Base-by-base conservation (phyloP, 495 filamentous ascomycete genomes). In the Parathielavia hyrcaniae region DNA sequence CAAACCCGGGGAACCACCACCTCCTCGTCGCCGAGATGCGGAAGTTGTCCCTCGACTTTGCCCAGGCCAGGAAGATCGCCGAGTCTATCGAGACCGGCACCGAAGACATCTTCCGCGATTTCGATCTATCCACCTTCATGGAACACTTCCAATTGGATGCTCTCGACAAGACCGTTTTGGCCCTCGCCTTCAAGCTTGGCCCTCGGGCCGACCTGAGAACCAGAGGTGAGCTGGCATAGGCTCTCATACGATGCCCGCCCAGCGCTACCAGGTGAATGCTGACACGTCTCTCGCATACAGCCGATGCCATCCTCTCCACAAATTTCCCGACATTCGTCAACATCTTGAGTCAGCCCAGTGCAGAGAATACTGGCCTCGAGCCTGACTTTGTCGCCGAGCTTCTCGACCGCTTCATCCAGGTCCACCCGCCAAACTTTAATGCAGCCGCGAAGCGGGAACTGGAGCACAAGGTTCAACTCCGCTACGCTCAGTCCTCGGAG, bases 71-170 rank as follows among this genome's bases (percentile, higher is more conserved):
- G 57, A 92, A 88, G 66, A 95, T 99, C 62, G 91, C 91, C 54
- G 90, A 97, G 69, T 88, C 90, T 16, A 86, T 99, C 61, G 91
- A 96, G 69, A 83, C 83, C 1, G 85, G 85, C 17, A 79, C 76
- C 61, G 90, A 90, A 57, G 90, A 97, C 62, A 83, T 96, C 30
- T 96, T 96, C 72, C 85, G 87, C 44, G 91, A 97, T 66, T 96
- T 97, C 62, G 91, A 97, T 66, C 79, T 97, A 12, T 87, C 89
- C 5, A 88, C 85, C 5, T 97, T 99, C 64, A 81, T 96, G 77
- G 87, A 91, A 52, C 90, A 96, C 67, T 97, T 97, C 77, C 87
- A 90, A 60, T 78, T 99, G 36, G 89, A 96, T 71, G 83, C 90
- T 10, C 65, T 96, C 16, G 80, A 90, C 64, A 95, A 95, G 77